Percentiles rank a stretch among this genome's conserved stretches.
phyloP scores from a whole-genome alignment of 1,284 basidiomycete species.

The Ustilago tritici region DNA sequence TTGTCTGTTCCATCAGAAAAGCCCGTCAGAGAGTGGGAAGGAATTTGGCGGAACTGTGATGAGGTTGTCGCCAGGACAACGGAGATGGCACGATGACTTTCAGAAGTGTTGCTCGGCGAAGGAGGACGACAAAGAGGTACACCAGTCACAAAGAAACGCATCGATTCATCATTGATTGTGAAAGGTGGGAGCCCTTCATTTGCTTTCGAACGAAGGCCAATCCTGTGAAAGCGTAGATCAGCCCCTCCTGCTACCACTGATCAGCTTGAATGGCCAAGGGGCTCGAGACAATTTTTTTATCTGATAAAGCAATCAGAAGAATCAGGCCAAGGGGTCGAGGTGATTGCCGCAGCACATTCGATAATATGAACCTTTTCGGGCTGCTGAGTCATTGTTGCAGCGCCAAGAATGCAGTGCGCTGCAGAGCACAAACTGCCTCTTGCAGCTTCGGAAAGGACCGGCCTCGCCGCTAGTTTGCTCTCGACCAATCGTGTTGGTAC shows the following conservation, averaged over 20 bases:
- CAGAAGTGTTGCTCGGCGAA: neutral
- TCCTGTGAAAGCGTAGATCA: neutral
- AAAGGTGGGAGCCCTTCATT: too few species aligned
- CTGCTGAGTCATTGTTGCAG: neutral
- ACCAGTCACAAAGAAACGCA: too few species aligned
- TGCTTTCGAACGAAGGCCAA: neutral
- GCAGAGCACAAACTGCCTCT: neutral
- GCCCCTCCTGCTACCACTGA: neutral
- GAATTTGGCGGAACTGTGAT: neutral
- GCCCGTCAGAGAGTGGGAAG: neutral
- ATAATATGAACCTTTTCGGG: neutral
- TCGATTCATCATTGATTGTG: too few species aligned
- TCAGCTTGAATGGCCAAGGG: neutral
- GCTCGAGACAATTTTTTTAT: neutral
- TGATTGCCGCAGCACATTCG: constrained; percentile 11
- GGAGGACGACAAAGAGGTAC: too few species aligned
- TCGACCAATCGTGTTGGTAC: constrained; percentile 4
- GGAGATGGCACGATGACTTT: neutral
- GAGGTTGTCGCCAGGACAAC: neutral
- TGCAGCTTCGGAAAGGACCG: constrained; percentile 13
- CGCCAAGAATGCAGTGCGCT: neutral
- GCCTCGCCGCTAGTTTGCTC: neutral
- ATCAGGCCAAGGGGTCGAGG: neutral
- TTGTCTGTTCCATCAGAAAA: neutral
- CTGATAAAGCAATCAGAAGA: neutral